phyloP scores from a whole-genome alignment of 2,329 filamentous ascomycete species.

The Daldinia sp. region DNA sequence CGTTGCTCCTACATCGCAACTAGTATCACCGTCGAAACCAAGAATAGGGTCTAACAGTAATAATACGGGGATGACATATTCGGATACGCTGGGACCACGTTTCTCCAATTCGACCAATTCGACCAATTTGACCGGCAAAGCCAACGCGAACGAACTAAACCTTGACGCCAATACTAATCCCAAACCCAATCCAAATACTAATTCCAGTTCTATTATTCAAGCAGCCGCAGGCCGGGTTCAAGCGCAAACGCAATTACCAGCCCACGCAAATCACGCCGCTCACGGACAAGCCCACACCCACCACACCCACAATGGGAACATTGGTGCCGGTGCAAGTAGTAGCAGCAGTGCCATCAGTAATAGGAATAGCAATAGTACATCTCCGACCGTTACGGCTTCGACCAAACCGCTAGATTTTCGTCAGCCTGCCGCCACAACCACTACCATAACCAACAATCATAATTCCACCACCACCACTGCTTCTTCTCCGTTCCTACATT shows the following conservation, averaged over 20 bases:
- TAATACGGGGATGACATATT: constrained; percentile 26
- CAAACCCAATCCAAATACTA: constrained; percentile 31
- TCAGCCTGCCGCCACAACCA: constrained; percentile 45
- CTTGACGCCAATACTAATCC: constrained; percentile 35
- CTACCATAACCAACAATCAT: constrained; percentile 45
- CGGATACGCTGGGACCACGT: constrained; percentile 43
- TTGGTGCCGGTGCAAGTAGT: constrained; percentile 17
- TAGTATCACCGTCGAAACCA: constrained; percentile 24
- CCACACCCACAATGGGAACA: constrained; percentile 23
- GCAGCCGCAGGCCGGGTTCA: constrained; percentile 11
- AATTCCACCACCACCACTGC: constrained; percentile 13
- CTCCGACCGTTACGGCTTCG: constrained; percentile 44
- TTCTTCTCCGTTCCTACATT: constrained; percentile 40
- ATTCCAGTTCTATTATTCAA: constrained; percentile 29
- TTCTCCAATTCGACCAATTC: constrained; percentile 32
- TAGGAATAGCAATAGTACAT: constrained; percentile 37
- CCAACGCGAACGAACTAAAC: constrained; percentile 7
- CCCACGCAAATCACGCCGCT: constrained; percentile 22
- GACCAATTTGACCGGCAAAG: constrained; percentile 6
- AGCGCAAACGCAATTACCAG: constrained; percentile 2
- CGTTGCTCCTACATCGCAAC: constrained; percentile 20
- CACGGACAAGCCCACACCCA: constrained; percentile 12
- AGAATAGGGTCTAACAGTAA: constrained; percentile 26
- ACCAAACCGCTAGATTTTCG: constrained; percentile 46
- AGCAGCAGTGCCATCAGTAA: constrained; percentile 22